Conservation (phyloP, 2,329 filamentous ascomycete genomes). For the Fonsecaea pugnacius region DNA sequence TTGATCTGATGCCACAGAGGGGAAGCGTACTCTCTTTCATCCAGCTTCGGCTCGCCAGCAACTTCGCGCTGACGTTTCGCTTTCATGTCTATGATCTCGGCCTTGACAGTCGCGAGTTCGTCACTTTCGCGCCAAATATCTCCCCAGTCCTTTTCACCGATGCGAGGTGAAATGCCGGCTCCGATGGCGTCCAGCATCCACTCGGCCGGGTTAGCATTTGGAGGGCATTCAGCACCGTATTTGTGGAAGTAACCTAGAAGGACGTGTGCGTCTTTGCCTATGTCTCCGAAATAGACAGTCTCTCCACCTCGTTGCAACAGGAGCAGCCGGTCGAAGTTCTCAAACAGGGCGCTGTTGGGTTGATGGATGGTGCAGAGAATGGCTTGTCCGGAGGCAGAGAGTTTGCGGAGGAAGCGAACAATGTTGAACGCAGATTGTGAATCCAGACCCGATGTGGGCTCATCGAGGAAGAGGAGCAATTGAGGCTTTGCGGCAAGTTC, state of each 20-base stretch:
- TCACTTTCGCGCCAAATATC: slow-evolving; percentile 77
- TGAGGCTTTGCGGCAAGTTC: slow-evolving; percentile 66
- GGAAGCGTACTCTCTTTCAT: slow-evolving; percentile 79
- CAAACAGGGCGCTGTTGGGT: slow-evolving; percentile 82
- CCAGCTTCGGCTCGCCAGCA: slow-evolving; percentile 47
- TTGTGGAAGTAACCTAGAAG: slow-evolving; percentile 66
- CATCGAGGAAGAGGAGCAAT: slow-evolving; percentile 64
- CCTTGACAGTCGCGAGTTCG: slow-evolving; percentile 69
- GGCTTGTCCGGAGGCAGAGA: slow-evolving; percentile 76
- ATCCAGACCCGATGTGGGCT: slow-evolving; percentile 69
- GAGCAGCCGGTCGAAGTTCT: slow-evolving; percentile 83
- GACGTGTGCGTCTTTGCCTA: slow-evolving; percentile 73
- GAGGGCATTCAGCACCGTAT: slow-evolving; percentile 60
- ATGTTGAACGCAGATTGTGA: slow-evolving; percentile 71
- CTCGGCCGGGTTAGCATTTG: slow-evolving; percentile 59
- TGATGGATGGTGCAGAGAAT: slow-evolving; percentile 92
- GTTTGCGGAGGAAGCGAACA: slow-evolving; percentile 63
- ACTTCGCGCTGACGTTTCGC: slow-evolving; percentile 59
- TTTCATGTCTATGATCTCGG: slow-evolving; percentile 70
- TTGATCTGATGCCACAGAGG: slow-evolving; percentile 78
- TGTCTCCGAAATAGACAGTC: slow-evolving; percentile 84
- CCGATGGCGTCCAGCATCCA: slow-evolving; percentile 66
- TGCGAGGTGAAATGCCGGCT: slow-evolving; percentile 71
- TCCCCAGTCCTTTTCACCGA: slow-evolving; percentile 77
- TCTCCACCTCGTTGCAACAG: slow-evolving; percentile 77